Conservation (phyloP, 768 basidiomycete species). For the Mycena maculata region DNA sequence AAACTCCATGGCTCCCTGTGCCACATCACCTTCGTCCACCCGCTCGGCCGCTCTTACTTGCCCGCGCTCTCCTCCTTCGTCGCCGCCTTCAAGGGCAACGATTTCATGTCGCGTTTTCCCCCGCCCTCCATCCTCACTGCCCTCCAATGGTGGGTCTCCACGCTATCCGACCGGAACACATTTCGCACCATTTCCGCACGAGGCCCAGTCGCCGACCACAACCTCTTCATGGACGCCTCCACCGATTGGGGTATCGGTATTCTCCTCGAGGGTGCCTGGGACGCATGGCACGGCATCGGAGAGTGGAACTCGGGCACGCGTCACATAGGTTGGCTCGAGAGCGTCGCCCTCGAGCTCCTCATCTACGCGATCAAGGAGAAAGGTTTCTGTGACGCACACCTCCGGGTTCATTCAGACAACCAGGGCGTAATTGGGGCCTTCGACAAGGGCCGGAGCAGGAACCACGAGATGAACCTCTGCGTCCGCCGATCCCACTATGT, state of each 20-base stretch:
- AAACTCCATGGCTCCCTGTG: constrained; percentile 15
- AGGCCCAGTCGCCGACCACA: background rate
- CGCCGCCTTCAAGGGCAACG: background rate
- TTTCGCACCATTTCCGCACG: background rate
- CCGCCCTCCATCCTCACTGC: background rate
- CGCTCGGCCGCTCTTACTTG: constrained; percentile 5
- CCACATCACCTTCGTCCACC: constrained; percentile 12
- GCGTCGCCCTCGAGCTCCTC: too few relatives aligned
- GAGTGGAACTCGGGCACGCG: constrained; percentile 30
- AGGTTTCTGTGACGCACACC: constrained; percentile 25
- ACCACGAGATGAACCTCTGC: constrained; percentile 24
- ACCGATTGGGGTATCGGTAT: constrained; percentile 44
- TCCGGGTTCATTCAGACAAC: constrained; percentile 23
- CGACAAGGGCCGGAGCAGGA: constrained; percentile 5
- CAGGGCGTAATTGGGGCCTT: constrained; percentile 27
- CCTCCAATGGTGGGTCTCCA: constrained; percentile 1
- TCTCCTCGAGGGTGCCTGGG: constrained; percentile 32
- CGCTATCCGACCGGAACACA: background rate
- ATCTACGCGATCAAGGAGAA: constrained; percentile 18
- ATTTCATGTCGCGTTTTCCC: background rate
- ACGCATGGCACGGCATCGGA: constrained; percentile 21
- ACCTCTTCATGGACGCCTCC: constrained; percentile 36
- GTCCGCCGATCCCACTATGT: constrained; percentile 18
- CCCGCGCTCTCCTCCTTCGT: constrained; percentile 14
- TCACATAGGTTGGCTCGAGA: constrained; percentile 44